Conservation (phyloP, 345 rosid species). For the Dipteronia dyeriana region DNA sequence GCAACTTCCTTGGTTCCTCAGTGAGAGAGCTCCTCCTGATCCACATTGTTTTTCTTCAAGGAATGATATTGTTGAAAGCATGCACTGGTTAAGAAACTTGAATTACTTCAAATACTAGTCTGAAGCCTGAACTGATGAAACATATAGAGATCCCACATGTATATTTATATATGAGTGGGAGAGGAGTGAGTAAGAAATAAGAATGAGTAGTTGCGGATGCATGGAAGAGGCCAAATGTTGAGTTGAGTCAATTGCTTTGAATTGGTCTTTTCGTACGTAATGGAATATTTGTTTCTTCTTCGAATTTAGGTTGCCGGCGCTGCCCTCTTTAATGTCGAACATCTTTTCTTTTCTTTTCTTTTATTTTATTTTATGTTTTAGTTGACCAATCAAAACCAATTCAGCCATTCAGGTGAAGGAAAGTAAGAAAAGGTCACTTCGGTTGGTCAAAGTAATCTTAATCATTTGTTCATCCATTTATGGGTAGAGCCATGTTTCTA, state of each 20-base stretch:
- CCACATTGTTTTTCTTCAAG: neutral
- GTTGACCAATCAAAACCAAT: neutral
- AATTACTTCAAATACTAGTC: too few species aligned
- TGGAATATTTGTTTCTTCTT: neutral
- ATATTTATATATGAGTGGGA: neutral
- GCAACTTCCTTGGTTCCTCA: constrained; percentile 3
- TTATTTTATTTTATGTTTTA: too few species aligned
- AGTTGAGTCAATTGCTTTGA: neutral
- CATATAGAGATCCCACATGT: neutral
- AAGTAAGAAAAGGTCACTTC: too few species aligned
- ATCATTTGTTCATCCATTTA: too few species aligned
- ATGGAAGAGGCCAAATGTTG: neutral
- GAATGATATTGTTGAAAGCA: too few species aligned
- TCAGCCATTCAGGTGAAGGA: too few species aligned
- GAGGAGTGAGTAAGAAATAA: neutral
- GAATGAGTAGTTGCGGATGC: neutral
- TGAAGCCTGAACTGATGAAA: too few species aligned
- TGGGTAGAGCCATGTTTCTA: too few species aligned
- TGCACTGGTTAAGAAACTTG: too few species aligned
- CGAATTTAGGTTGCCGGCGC: neutral
- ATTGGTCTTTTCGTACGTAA: neutral
- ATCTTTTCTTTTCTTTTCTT: too few species aligned
- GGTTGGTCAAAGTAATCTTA: neutral
- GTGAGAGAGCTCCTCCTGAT: neutral
- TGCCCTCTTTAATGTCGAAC: neutral